Conservation (phyloP, 805 yeast species). For the Kazachstania taianensis region DNA sequence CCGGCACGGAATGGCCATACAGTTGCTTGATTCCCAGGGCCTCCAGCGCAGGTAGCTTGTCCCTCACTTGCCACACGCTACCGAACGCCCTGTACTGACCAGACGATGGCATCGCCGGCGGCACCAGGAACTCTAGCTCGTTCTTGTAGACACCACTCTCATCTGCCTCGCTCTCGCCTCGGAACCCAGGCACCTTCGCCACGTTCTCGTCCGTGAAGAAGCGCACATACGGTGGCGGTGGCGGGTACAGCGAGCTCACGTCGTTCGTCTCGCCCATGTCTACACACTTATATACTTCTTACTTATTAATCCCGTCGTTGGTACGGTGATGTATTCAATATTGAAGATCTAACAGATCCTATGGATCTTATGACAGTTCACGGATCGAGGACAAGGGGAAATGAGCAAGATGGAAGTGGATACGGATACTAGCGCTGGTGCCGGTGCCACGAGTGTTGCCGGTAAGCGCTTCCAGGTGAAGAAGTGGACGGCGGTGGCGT, state of each 20-base stretch:
- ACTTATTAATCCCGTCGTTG: no score
- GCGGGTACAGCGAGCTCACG: constrained; percentile 75
- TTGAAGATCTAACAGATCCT: background rate
- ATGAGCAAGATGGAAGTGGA: constrained; percentile 22
- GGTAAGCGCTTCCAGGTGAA: constrained; percentile 75
- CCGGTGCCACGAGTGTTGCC: constrained; percentile 2
- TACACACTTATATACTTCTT: no score
- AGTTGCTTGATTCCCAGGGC: constrained; percentile 73
- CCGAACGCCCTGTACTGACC: constrained; percentile 80
- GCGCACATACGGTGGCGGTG: constrained; percentile 80
- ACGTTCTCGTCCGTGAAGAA: constrained; percentile 64
- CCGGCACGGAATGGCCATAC: constrained; percentile 32
- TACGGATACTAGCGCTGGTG: constrained; percentile 7
- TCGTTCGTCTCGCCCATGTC: no score
- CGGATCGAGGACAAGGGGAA: no score
- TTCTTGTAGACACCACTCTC: constrained; percentile 30
- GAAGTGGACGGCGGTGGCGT: constrained; percentile 99
- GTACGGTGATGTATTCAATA: background rate
- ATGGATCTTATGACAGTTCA: no score
- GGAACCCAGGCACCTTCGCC: constrained; percentile 30
- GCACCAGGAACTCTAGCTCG: constrained; percentile 44
- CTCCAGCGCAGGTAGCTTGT: constrained; percentile 63
- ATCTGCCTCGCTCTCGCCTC: constrained; percentile 15
- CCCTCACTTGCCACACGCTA: constrained; percentile 70
- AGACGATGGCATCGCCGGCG: constrained; percentile 55